Base-by-base conservation (phyloP, 2,329 filamentous ascomycete species). In the Exophiala sideris region DNA sequence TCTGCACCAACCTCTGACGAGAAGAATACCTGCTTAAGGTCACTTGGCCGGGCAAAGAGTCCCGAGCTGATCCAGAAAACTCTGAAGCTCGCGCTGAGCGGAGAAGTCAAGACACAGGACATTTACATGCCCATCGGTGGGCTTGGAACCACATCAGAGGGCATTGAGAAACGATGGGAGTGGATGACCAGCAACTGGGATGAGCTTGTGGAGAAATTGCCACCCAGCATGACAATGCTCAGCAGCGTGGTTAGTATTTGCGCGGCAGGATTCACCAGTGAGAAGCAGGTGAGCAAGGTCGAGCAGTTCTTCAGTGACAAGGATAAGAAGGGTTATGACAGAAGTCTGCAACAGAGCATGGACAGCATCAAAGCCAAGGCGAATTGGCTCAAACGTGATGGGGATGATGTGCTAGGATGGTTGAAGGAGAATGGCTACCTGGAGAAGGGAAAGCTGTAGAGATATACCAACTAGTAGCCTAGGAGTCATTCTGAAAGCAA, bases 151-250 rank as follows among this genome's bases (percentile, higher is more conserved):
- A 89, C 95, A 68, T 76, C 84, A 6, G 83, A 85, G 40, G 92
- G 92, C 62, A 87, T 95, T 52, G 77, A 88, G 53, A 88, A 88
- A 6, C 80, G 96, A 53, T 96, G 88, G 80, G 72, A 70, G 14
- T 97, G 89, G 88, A 79, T 95, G 77, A 88, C 85, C 68, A 79
- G 85, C 62, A 94, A 95, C 74, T 97, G 92, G 91, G 88, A 89
- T n/a, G 79, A 83, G 33, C 77, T 97, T 40, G 82, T 84, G 69
- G 84, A 88, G 78, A 86, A 88, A 66, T 82, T 96, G 42, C 91
- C 91, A 24, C 89, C 92, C n/a, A 86, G 85, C 14, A 81, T 95
- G 63, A 86, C 87, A 35, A 92, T 97, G 82, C 79, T 97, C 44
- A 88, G 90, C 60, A 85, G 82, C 41, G 86, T 96, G 64, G 89